Percentiles rank a stretch among this genome's conserved stretches.
Conservation (phyloP, 2,329 filamentous ascomycete genomes). For the Dactylonectria estremocensis region DNA sequence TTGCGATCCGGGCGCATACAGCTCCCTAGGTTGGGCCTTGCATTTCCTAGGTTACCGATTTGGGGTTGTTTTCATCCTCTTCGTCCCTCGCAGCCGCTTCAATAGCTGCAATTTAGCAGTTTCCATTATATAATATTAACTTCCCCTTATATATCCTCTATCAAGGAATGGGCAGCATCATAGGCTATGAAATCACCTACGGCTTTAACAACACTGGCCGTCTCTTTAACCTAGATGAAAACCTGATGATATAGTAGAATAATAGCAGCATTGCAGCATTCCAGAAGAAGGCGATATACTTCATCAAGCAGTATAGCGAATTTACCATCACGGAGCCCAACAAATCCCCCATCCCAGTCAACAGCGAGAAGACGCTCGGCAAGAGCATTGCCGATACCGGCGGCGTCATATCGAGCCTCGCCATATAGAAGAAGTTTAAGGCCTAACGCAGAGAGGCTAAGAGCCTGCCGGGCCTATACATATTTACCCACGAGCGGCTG, state of each 20-base stretch:
- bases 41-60: too few relatives aligned
- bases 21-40: too few relatives aligned
- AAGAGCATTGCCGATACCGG: constrained; percentile 83
- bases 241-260: constrained; percentile 78
- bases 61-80: too few relatives aligned
- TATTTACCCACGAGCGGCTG: constrained; percentile 77
- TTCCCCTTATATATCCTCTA: constrained; percentile 78
- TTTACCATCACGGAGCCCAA: constrained; percentile 72
- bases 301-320: constrained; percentile 76
- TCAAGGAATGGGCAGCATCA: constrained; percentile 77
- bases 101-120: constrained; percentile 76
- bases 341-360: constrained; percentile 70
- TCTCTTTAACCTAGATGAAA: constrained; percentile 76
- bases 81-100: too few relatives aligned
- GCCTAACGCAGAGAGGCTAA: constrained; percentile 62
- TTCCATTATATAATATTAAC: constrained; percentile 74
- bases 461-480: constrained; percentile 72
- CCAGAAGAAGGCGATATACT: constrained; percentile 73
- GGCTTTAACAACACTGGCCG: constrained; percentile 78
- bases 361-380: constrained; percentile 74
- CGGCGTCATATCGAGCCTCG: constrained; percentile 74
- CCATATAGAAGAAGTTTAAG: constrained; percentile 75
- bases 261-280: constrained; percentile 72
- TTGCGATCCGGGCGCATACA: too few relatives aligned
- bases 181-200: constrained; percentile 79